phyloP scores from a whole-genome alignment of 805 yeast genomes.

The Metschnikowia baotianmanensis region DNA sequence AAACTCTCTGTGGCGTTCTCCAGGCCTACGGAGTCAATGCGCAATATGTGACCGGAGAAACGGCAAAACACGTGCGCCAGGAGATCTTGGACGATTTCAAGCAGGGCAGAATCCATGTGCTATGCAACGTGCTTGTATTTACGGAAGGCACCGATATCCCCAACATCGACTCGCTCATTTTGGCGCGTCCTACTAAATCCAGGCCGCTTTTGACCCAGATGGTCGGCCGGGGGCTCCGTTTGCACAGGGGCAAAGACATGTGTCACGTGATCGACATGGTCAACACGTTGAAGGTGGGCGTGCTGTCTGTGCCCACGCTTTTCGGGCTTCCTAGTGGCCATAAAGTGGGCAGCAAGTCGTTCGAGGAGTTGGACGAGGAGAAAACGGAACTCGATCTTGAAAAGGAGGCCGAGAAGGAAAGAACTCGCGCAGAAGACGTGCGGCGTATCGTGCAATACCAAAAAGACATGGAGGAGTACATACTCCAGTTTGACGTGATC shows the following conservation, averaged over 20 bases:
- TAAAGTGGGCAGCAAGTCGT: conserved; percentile 24
- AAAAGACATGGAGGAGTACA: conserved; percentile 15
- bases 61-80: conserved; percentile 51
- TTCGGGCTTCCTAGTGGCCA: conserved; percentile 29
- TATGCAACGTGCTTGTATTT: conserved; percentile 85
- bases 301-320: conserved; percentile 55
- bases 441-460: conserved; percentile 8
- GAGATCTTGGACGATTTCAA: conserved; percentile 56
- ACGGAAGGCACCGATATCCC: conserved; percentile 97
- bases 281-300: conserved; percentile 54
- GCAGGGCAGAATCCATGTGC: conserved; percentile 60
- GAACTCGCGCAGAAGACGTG: conserved; percentile 13
- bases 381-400: conserved; percentile 5
- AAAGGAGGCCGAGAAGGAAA: conserved; percentile 10
- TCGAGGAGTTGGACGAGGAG: conserved; percentile 14
- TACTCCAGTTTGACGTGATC: conserved; percentile 35
- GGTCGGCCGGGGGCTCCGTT: conserved; percentile 86
- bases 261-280: conserved; percentile 81
- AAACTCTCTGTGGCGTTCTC: conserved; percentile 50
- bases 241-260: conserved; percentile 54
- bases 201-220: conserved; percentile 72
- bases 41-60: conserved; percentile 66
- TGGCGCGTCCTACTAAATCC: conserved; percentile 82
- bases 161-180: conserved; percentile 71
- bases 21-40: conserved; percentile 63